Percentiles rank a stretch among this genome's conserved stretches.
phyloP scores from a whole-genome alignment of 2,329 filamentous ascomycete species.

The Colletotrichum filicis region DNA sequence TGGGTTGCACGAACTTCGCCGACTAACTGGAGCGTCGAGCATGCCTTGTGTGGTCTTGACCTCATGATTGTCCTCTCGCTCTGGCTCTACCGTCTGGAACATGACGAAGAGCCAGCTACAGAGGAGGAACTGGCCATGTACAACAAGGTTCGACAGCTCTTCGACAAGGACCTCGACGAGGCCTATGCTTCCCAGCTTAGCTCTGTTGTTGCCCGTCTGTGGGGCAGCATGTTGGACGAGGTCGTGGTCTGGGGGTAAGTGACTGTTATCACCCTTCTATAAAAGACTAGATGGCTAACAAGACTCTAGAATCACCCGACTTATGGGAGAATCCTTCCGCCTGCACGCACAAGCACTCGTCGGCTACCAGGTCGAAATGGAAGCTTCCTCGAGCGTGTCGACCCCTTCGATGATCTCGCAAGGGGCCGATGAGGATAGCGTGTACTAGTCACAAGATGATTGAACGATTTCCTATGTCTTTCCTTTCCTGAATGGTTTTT shows the following conservation, averaged over 20 bases:
- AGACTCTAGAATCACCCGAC: conserved; percentile 80
- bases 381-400: conserved; percentile 75
- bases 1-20: conserved; percentile 98
- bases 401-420: conserved; percentile 79
- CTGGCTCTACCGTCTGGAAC: conserved; percentile 99
- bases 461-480: conserved; percentile 62
- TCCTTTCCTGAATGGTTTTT: conserved; percentile 42
- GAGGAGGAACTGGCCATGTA: conserved; percentile 91
- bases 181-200: conserved; percentile 86
- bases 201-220: conserved; percentile 93
- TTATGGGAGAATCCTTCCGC: conserved; percentile 98
- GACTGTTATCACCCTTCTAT: background rate
- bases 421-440: conserved; percentile 76
- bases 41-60: conserved; percentile 95
- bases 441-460: conserved; percentile 69
- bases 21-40: conserved; percentile 99
- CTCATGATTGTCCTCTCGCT: conserved; percentile 97
- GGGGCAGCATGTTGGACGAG: conserved; percentile 98
- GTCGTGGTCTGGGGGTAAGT: conserved; percentile 99
- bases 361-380: conserved; percentile 89
- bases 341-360: conserved; percentile 94
- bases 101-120: conserved; percentile 91
- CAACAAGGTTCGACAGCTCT: conserved; percentile 89
- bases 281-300: conserved; percentile 32
- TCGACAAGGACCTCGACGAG: conserved; percentile 90